Base-by-base conservation (phyloP, 2,329 filamentous ascomycete species). In the Graphilbum fragrans region DNA sequence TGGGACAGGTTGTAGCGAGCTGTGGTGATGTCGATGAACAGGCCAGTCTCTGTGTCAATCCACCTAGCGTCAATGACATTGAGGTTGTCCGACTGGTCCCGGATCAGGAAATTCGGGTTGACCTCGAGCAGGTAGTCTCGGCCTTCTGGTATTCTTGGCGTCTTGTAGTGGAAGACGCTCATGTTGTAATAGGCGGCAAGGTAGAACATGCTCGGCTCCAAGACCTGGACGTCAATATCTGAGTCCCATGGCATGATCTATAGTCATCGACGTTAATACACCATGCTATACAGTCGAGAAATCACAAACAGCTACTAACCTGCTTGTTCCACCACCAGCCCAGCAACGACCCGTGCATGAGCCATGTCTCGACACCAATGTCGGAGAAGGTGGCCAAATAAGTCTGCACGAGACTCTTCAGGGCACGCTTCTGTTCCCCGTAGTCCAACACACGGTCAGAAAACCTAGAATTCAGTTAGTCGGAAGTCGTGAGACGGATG, bases 261-360 rank as follows among this genome's bases (percentile, higher is more conserved):
- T 14, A 29, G 14, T 29, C 42, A 47, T 38, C 46, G 44, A 39
- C 9, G 20, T 11, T 29, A n/a, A 22, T 14, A 20, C n/a, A 23
- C n/a, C n/a, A n/a, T n/a, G n/a, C n/a, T n/a, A n/a, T n/a, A n/a
- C n/a, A n/a, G n/a, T n/a, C n/a, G 5, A 20, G n/a, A 27, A 14
- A 35, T 12, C 3, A n/a, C 14, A 23, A 20, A 21, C 3, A 22
- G 23, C 11, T 18, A 47, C 50, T 53, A 55, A 60, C 62, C 55
- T 62, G 64, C 37, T 66, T 66, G 51, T 85, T 86, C 84, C 84
- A 90, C 82, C 83, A 90, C 85, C 85, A 92, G 7, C 84, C 85
- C 25, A 92, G 64, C 23, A 90, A 63, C n/a, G 81, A 82, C n/a
- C 83, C 82, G 54, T 90, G 84, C 52, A 85, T 83, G 45, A 90